Base-by-base conservation (phyloP, 2,329 filamentous ascomycete species). In the Scytalidium sp. region DNA sequence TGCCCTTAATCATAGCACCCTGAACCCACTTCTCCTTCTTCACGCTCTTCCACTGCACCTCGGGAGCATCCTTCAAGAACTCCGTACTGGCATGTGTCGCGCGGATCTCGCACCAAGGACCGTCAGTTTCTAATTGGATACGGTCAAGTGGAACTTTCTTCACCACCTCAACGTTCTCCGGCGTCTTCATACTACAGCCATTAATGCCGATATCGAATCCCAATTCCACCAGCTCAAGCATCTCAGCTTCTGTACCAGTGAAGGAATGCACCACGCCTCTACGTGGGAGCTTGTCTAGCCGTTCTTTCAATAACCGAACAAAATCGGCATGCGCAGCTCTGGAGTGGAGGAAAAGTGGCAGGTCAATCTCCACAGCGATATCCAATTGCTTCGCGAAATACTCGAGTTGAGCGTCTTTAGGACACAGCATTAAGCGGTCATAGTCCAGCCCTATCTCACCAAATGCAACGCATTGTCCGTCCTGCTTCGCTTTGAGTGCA, bases 381-480 rank as follows among this genome's bases (percentile, higher is more conserved):
- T 61, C 55, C 4, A 67, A 59, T 67, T 99, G 94, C 6, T 81
- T 80, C 40, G 85, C 83, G 66, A 99, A 99, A 52, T 90, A 91
- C 63, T 90, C 86, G 23, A 92, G 75, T 68, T 99, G 94, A 15
- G 86, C 80, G 20, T 85, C 84, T 62, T 85, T 88, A 36, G 85
- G 82, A 63, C 88, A 91, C 61, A 92, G 85, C 61, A 90, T 88
- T 29, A 99, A 74, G 2, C 94, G 84, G 71, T 99, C 94, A 65
- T 97, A 99, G 71, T 99, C 94, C 3, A 99, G 85, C 2, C 94
- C 94, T 54, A 99, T 90, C 70, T 99, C 94, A 44, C 94, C 94
- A 66, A 97, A 91, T 6, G 94, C 93, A 1, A 90, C 85, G 39
- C 67, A 52, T 22, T 56, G 21, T 49, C 55, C 78, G 10, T 67